Conservation (phyloP, 306 rosid genomes). For the Cucumis melo region DNA sequence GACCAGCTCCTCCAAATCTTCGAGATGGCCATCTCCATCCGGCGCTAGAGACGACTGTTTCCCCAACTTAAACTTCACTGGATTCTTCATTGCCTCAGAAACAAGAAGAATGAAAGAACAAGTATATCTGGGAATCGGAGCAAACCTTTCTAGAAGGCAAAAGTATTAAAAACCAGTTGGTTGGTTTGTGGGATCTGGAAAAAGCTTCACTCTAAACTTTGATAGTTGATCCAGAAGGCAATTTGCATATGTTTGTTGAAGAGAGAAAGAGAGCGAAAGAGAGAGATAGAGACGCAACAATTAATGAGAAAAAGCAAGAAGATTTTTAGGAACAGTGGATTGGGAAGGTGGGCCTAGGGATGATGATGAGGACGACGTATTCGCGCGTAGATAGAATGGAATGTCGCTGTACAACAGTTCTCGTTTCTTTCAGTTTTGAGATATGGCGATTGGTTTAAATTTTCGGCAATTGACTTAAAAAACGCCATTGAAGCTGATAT, state of each 20-base stretch:
- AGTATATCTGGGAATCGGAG: not conserved
- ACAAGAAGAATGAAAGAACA: not conserved
- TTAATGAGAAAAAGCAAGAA: not conserved
- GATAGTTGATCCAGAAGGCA: not conserved
- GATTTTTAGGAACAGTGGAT: not conserved
- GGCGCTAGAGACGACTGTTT: slow-evolving; percentile 90
- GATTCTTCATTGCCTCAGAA: slow-evolving; percentile 39
- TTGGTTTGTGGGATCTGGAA: not conserved
- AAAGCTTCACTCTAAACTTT: not conserved
- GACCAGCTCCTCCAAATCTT: slow-evolving; percentile 11
- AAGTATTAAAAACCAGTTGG: not conserved
- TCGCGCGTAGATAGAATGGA: not conserved
- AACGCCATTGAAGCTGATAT: not conserved
- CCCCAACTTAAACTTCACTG: slow-evolving; percentile 49
- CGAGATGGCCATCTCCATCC: slow-evolving; percentile 28
- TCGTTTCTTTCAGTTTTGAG: not conserved
- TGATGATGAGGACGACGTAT: not conserved
- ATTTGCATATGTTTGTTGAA: not conserved
- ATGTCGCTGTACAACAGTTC: not conserved
- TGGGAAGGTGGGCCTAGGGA: not conserved
- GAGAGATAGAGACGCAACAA: not conserved
- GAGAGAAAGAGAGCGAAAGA: not conserved
- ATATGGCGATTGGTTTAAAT: not conserved
- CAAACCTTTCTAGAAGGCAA: not conserved
- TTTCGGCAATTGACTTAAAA: not conserved